Conservation (phyloP, 2,329 filamentous ascomycete genomes). For the Trichoderma sp. region DNA sequence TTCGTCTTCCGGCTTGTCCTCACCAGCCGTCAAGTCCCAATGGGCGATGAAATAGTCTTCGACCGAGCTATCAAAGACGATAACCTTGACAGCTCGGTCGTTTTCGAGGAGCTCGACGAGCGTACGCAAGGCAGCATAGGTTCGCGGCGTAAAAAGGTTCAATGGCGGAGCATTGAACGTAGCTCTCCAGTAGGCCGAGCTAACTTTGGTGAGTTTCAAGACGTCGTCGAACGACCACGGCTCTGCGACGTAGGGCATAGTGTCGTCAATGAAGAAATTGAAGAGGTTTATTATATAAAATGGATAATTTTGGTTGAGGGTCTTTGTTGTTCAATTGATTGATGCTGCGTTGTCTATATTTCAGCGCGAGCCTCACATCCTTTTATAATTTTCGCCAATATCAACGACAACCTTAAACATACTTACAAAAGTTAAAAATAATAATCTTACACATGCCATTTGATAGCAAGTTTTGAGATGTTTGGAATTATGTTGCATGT, state of each 20-base stretch:
- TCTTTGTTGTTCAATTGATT: background rate
- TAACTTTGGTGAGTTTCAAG: constrained; percentile 1
- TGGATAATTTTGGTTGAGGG: background rate
- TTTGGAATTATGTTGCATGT: background rate
- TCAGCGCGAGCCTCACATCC: accelerated
- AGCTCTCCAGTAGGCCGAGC: constrained; percentile 4
- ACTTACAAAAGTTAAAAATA: background rate
- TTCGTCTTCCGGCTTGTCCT: background rate
- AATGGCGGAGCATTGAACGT: background rate
- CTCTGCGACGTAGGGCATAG: constrained; percentile 1
- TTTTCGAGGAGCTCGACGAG: background rate
- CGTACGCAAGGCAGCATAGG: background rate
- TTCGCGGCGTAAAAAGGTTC: constrained; percentile 1
- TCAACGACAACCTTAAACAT: background rate
- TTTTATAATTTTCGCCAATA: background rate
- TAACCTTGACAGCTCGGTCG: background rate
- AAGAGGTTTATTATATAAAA: background rate
- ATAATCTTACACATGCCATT: background rate
- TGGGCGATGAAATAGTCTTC: background rate
- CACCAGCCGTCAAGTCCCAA: background rate
- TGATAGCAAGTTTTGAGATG: background rate
- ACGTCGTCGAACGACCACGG: constrained; percentile 4
- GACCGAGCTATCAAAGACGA: background rate
- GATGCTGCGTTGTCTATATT: background rate
- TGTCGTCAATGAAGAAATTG: background rate